Evolutionary conservation across 768 basidiomycete genomes (phyloP), one percentile per base, ranked within the genome.

Genomic region (Lactarius vividus): DNA sequence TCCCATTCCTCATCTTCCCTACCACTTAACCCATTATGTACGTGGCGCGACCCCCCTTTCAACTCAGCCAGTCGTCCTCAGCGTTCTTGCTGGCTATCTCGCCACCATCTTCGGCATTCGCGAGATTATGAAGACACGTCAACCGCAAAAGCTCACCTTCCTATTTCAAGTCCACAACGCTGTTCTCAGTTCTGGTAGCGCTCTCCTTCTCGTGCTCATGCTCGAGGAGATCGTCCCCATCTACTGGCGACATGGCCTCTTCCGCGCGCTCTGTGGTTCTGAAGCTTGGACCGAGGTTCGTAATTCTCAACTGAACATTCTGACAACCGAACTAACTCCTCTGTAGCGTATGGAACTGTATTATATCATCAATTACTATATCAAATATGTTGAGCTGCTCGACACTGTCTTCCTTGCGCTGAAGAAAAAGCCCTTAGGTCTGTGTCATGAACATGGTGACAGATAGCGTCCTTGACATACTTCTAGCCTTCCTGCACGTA

Each of bases 301-400:
- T 84, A 55, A 61, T 46, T 52, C 58, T 29, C 59, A 54, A 53
- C 61, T 29, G 26, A 33, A n/a, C 20, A 15, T 56, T 69, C 42
- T 39, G 29, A 23, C 15, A 55, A 26, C 52, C 35, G 46, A 46
- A 44, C 23, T 57, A 23, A 62, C 20, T 64, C 20, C 8, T 49
- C 26, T 53, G 16, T 73, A 97, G 95, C 85, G 84, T 75, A 82
- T 98, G 76, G 91, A 98, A 79, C 89, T 95, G 74, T 98, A 92
- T 81, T 98, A 99, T 81, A 94, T 98, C 83, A 83, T 98, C 82
- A 99, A 99, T 82, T 99, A 98, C 80, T 95, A 89, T 79, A 93
- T 97, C 86, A 98, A 98, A 77, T 98, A 98, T 77, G 80, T 97
- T 69, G 97, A 99, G 79, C 86, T 98, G 65, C 76, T 96, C 69